Conservation (phyloP, 371 early-diverging fungal species). For the Coemansia sp. region DNA sequence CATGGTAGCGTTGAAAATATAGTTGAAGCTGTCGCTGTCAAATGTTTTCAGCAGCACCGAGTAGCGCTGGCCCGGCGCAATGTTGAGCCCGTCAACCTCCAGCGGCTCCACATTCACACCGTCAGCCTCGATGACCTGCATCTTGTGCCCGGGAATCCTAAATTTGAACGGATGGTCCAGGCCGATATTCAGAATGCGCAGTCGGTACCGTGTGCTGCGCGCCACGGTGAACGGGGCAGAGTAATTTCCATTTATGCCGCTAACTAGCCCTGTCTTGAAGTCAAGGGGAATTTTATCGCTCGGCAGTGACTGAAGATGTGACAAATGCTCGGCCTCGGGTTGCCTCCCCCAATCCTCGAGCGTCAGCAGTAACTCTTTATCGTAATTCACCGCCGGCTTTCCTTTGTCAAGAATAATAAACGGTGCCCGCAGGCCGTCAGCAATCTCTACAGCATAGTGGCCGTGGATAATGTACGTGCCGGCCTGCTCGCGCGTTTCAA, state of each 20-base stretch:
- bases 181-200: slow-evolving; percentile 78
- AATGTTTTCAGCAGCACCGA: slow-evolving; percentile 69
- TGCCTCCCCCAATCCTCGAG: slow-evolving; percentile 54
- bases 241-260: slow-evolving; percentile 27
- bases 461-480: slow-evolving; percentile 34
- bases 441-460: slow-evolving; percentile 21
- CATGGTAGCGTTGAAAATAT: slow-evolving; percentile 17
- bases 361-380: slow-evolving; percentile 64
- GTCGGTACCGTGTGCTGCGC: slow-evolving; percentile 78
- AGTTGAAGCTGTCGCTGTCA: slow-evolving; percentile 21
- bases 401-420: slow-evolving; percentile 1
- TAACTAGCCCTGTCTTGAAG: slow-evolving; percentile 5
- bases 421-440: slow-evolving; percentile 28
- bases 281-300: too few species aligned
- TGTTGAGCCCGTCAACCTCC: slow-evolving; percentile 56
- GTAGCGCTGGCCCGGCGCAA: slow-evolving; percentile 68
- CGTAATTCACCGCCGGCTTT: slow-evolving; percentile 57
- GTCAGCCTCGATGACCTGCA: slow-evolving; percentile 79
- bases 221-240: slow-evolving; percentile 48
- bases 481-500: slow-evolving; percentile 28
- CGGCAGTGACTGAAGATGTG: neutral
- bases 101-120: slow-evolving; percentile 63
- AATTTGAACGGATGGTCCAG: slow-evolving; percentile 71
- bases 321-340: neutral
- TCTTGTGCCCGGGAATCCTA: slow-evolving; percentile 70